Evolutionary conservation across 2,329 filamentous ascomycete genomes (phyloP), one percentile per base, ranked within the genome.

Genomic region (Xylariales sp.): DNA sequence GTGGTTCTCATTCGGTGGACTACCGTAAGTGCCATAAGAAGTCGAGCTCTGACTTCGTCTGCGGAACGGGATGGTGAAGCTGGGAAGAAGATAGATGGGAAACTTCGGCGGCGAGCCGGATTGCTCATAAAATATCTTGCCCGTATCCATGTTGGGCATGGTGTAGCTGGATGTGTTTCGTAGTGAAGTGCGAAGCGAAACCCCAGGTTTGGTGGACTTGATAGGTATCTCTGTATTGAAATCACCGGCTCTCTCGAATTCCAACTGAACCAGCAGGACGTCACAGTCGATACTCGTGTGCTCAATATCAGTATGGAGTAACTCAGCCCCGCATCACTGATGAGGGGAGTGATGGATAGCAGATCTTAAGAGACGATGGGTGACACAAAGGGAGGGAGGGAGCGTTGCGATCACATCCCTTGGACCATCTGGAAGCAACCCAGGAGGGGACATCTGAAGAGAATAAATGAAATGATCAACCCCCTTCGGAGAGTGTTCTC

Each of bases 11-110:
- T 48, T 46, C 10, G 51, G 43, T 22, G 54, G 47, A 15, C 38
- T 41, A 21, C 47, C 47, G 42, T 47, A 53, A n/a, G 58, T 59
- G 10, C 60, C 53, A 8, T 63, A 61, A 16, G 50, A 45, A 18
- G 52, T 46, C 10, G 51, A 51, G 45, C 49, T 54, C 38, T 47
- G 55, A 29, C 61, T 61, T 44, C 67, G 66, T 38, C 66, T 66
- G 31, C 63, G 63, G 47, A 75, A 69, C n/a, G 70, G 64, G 31
- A 75, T 63, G 33, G 60, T 63, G 49, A 78, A 61, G 53, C 63
- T 71, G 9, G 74, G 73, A 16, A 79, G 64, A 19, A 80, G 62
- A 52, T 72, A 80, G 46, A 55, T 64, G 9, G 74, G 66, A 51
- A 78, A 78, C 20, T 63, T 59, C 19, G 67, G 70, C 42, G 50